A percentile compares a stretch with the other conserved stretches of the same genome.
phyloP scores from a whole-genome alignment of 108 stramenopile genomes.

The Conticribra guillardii region DNA sequence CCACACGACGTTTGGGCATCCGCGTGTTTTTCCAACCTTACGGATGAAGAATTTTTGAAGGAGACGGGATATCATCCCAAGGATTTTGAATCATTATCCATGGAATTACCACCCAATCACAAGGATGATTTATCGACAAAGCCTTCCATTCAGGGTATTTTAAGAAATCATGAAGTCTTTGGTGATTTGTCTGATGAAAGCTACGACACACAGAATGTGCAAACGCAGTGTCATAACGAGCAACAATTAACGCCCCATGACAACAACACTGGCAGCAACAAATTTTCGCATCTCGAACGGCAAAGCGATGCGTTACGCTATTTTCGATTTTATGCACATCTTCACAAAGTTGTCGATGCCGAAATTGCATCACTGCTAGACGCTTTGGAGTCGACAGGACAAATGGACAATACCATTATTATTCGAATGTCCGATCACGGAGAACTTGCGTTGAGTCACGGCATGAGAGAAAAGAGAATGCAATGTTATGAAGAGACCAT shows the following conservation, averaged over 20 bases:
- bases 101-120: slow-evolving; percentile 33
- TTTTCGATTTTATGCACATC: slow-evolving; percentile 62
- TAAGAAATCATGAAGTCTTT: slow-evolving; percentile 21
- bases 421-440: slow-evolving; percentile 68
- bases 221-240: not conserved
- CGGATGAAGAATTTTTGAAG: slow-evolving; percentile 53
- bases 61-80: slow-evolving; percentile 40
- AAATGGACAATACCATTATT: slow-evolving; percentile 59
- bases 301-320: slow-evolving; percentile 52
- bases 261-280: no score
- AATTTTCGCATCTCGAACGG: not conserved
- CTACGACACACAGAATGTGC: slow-evolving; percentile 4
- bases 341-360: slow-evolving; percentile 47
- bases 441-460: slow-evolving; percentile 54
- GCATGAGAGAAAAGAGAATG: slow-evolving; percentile 60
- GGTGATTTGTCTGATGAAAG: slow-evolving; percentile 20
- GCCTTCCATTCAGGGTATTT: slow-evolving; percentile 26
- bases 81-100: slow-evolving; percentile 29
- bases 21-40: slow-evolving; percentile 35
- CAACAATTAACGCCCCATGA: no score
- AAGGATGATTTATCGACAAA: slow-evolving; percentile 32
- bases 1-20: slow-evolving; percentile 74
- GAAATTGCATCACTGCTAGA: slow-evolving; percentile 56
- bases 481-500: slow-evolving; percentile 67
- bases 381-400: slow-evolving; percentile 40